Percentiles rank a stretch among this genome's conserved stretches.
Conservation (phyloP, 768 basidiomycete species). For the Crepidotus variabilis region DNA sequence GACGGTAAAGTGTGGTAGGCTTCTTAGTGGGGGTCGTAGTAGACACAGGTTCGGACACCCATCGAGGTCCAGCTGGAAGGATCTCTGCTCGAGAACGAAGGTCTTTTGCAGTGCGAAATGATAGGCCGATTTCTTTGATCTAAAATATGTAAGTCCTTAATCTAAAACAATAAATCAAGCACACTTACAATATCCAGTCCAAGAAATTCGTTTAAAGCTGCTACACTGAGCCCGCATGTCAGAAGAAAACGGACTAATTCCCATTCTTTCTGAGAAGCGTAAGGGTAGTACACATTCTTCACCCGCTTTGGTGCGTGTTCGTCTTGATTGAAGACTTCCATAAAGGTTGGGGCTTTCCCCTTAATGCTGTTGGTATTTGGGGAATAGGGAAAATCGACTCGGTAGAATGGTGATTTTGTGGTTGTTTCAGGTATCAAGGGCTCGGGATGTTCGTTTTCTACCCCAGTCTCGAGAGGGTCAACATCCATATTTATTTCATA, state of each 20-base stretch:
- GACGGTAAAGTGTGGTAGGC: constrained; percentile 22
- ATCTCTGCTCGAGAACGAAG: constrained; percentile 21
- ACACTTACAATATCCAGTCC: constrained; percentile 20
- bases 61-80: constrained; percentile 22
- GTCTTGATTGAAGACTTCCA: constrained; percentile 23
- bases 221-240: constrained; percentile 24
- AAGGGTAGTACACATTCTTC: constrained; percentile 28
- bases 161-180: constrained; percentile 11
- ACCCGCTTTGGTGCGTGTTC: constrained; percentile 12
- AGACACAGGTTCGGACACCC: constrained; percentile 13
- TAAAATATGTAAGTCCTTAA: constrained; percentile 4
- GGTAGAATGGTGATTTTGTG: background rate
- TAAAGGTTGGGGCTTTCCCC: constrained; percentile 18
- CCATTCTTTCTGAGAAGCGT: constrained; percentile 26
- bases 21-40: constrained; percentile 20
- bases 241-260: constrained; percentile 26
- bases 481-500: no score
- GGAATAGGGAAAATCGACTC: constrained; percentile 1
- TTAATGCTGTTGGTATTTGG: constrained; percentile 6
- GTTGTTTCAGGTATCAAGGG: background rate
- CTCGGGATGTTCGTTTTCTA: no score
- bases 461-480: background rate
- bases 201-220: constrained; percentile 23
- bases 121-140: constrained; percentile 17
- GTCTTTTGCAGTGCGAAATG: constrained; percentile 23